These are phyloP conservation scores for Penicillium bialowiezense DNA, from an alignment of 495 filamentous ascomycete species.

Conservation along the genomic window DNA sequence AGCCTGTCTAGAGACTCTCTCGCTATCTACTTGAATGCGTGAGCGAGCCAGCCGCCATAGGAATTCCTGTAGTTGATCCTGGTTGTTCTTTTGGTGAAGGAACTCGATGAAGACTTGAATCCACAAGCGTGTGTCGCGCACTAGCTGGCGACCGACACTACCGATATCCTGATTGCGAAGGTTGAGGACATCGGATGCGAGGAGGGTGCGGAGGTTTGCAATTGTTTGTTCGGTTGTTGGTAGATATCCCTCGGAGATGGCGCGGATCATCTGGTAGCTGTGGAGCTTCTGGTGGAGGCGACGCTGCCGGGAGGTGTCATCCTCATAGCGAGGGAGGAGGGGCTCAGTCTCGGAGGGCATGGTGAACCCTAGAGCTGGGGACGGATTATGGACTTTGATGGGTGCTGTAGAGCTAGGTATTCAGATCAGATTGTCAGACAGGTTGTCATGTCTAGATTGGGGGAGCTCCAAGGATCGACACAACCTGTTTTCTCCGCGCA, in stretches of 20 bases:
- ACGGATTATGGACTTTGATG: no score
- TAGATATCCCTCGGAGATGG: constrained; percentile 83
- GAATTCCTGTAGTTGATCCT: constrained; percentile 89
- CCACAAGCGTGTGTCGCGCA: constrained; percentile 69
- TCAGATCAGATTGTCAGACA: no score
- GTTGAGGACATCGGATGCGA: constrained; percentile 76
- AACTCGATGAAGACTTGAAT: constrained; percentile 73
- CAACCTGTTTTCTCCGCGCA: constrained; percentile 8
- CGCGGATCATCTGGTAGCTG: constrained; percentile 85
- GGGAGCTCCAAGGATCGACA: not conserved
- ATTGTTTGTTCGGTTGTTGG: constrained; percentile 84
- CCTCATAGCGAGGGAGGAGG: constrained; percentile 78
- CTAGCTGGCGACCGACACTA: constrained; percentile 68
- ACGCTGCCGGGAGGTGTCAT: constrained; percentile 76
- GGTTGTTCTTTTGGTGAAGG: constrained; percentile 72
- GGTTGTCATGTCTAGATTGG: no score
- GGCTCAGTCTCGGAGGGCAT: constrained; percentile 68
- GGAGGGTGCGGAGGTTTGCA: constrained; percentile 74
- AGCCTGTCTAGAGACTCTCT: constrained; percentile 61
- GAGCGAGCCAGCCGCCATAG: constrained; percentile 81
- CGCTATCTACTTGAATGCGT: constrained; percentile 64
- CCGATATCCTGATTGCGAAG: constrained; percentile 73
- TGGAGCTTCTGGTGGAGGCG: constrained; percentile 82
- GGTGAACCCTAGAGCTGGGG: constrained; percentile 10
- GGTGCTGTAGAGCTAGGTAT: no score